Evolutionary conservation across 139 green algal genomes (phyloP), one percentile per base, ranked within the genome.

Genomic region (Tetraselmis chui): DNA sequence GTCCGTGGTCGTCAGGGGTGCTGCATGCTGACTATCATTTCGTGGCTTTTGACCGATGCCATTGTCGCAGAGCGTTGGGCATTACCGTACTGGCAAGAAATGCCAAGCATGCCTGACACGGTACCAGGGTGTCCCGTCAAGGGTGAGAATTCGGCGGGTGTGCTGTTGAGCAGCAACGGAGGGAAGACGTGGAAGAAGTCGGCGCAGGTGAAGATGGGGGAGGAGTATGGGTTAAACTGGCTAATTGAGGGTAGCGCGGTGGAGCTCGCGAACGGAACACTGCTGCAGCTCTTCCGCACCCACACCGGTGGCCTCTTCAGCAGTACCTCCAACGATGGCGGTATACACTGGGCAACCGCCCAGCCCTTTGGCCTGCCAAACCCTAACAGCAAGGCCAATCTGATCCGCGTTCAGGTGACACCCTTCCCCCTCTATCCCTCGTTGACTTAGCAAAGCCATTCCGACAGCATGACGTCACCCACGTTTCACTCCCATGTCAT

Each of bases 331-430:
- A 29, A 77, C 2, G 74, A 77, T 25, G 74, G 74, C 5, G 26
- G n/a, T 25, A 25, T 25, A 22, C 45, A 67, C 18, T 77, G 74
- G 74, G 74, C 74, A 25, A 22, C 2, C 5, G 74, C 74, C 26
- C 2, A 28, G 74, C 74, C 74, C 5, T 22, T 29, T 22, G 26
- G n/a, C 74, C 74, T 77, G 26, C 74, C 74, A 28, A 77, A 77
- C 74, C 74, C 74, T 25, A 77, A 77, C 74, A 31, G 26, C 74
- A 77, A 77, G 74, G 74, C 28, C n/a, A 77, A 77, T 25, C n/a
- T 77, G 74, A 77, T 77, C 74, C 26, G 25, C 45, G 18, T 67
- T 18, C 5, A 67, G 45, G 45, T 67, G 45, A n/a, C 26, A 2
- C 74, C 74, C 74, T 29, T 22, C 74, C 74, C 23, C 74, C 18